phyloP scores from a whole-genome alignment of 257 asterid genomes.

The Nicotiana obtusifolia region DNA sequence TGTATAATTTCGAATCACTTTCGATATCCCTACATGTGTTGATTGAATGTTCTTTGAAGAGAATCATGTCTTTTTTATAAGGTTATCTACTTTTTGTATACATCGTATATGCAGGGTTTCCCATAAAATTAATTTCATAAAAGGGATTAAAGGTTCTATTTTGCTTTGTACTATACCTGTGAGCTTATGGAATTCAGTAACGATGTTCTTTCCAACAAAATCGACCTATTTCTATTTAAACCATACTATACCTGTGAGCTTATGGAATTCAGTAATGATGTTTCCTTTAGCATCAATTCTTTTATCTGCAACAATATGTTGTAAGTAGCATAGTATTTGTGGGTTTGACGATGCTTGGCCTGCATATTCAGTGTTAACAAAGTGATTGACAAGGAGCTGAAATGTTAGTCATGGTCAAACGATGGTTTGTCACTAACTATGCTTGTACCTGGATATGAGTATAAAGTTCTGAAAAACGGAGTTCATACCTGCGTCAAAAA shows the following conservation, averaged over 20 bases:
- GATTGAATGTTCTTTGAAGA: neutral
- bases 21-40: neutral
- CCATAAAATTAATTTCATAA: neutral
- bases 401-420: conserved; percentile 7
- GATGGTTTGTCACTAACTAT: neutral
- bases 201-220: conserved; percentile 28
- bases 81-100: neutral
- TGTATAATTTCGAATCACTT: neutral
- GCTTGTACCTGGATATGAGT: conserved; percentile 59
- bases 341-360: conserved; percentile 66
- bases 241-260: conserved; percentile 54
- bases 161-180: conserved; percentile 46
- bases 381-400: conserved; percentile 14
- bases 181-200: conserved; percentile 68
- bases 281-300: conserved; percentile 82
- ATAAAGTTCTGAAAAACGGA: conserved; percentile 69
- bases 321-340: conserved; percentile 66
- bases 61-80: neutral
- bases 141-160: conserved; percentile 4
- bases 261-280: conserved; percentile 72
- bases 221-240: no score
- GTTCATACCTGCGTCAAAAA: conserved; percentile 57
- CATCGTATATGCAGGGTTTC: neutral
- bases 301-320: conserved; percentile 75
- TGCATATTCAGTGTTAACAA: conserved; percentile 20